phyloP scores from a whole-genome alignment of 345 rosid genomes.

The Euphorbia pulcherrima region DNA sequence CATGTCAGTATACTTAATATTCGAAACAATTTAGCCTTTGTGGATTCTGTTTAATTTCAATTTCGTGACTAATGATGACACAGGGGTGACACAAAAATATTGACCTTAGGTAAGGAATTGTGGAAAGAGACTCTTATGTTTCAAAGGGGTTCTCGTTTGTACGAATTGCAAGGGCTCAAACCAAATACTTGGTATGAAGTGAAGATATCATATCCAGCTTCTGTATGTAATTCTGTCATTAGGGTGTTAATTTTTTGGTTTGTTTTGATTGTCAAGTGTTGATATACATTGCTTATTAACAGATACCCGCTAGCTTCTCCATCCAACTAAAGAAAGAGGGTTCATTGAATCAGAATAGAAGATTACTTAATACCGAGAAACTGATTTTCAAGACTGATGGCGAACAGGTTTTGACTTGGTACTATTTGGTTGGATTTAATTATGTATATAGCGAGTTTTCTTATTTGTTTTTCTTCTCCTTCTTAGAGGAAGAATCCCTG shows the following conservation, averaged over 20 bases:
- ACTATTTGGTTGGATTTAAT: constrained; percentile 5
- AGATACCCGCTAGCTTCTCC: constrained; percentile 75
- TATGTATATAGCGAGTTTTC: not conserved
- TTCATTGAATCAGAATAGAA: constrained; percentile 38
- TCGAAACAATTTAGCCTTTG: not conserved
- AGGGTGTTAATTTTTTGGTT: constrained; percentile 6
- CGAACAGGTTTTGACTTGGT: constrained; percentile 39
- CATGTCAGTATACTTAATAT: constrained; percentile 28
- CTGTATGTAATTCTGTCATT: constrained; percentile 56
- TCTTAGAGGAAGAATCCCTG: constrained; percentile 49
- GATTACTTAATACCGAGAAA: constrained; percentile 35
- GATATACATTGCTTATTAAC: not conserved
- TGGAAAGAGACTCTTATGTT: constrained; percentile 61
- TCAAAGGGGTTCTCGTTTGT: constrained; percentile 52
- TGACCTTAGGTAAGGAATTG: constrained; percentile 65
- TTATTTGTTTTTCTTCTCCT: not conserved
- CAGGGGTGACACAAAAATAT: constrained; percentile 37
- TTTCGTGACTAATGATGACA: constrained; percentile 6
- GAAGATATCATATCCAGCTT: constrained; percentile 98
- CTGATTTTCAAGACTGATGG: constrained; percentile 31
- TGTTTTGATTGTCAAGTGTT: constrained; percentile 17
- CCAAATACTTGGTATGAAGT: constrained; percentile 80
- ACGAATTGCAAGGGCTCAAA: constrained; percentile 59
- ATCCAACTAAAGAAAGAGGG: constrained; percentile 52
- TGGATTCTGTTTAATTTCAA: not conserved